Conservation (phyloP, 2,329 filamentous ascomycete species). For the Furcasterigmium sp. region DNA sequence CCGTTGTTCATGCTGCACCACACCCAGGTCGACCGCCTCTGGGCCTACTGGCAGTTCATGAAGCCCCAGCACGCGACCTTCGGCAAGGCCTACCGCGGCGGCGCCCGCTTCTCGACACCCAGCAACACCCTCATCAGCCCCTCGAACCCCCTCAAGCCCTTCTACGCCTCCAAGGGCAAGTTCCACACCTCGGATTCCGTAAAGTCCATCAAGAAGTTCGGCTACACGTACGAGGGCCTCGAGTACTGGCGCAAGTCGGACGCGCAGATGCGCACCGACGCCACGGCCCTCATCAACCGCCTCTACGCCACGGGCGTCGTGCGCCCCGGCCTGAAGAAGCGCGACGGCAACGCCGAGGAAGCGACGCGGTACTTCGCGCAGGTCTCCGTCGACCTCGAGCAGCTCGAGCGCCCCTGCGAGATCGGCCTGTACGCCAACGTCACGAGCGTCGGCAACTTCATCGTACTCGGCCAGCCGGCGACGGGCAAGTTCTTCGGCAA, state of each 20-base stretch:
- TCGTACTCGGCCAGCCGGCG: slow-evolving; percentile 10
- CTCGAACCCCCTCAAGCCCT: slow-evolving; percentile 42
- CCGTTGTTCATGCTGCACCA: slow-evolving; percentile 33
- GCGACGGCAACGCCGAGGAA: not conserved
- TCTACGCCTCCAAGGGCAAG: slow-evolving; percentile 31
- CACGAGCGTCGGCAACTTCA: slow-evolving; percentile 2
- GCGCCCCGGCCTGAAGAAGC: not conserved
- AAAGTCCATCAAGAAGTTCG: slow-evolving; percentile 21
- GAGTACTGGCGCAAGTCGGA: slow-evolving; percentile 22
- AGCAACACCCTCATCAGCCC: slow-evolving; percentile 32
- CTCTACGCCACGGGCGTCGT: slow-evolving; percentile 17
- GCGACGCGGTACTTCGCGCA: slow-evolving; percentile 27
- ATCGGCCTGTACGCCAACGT: slow-evolving; percentile 10
- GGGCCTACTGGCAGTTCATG: slow-evolving; percentile 48
- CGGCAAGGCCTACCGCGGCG: slow-evolving; percentile 18
- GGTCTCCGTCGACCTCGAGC: slow-evolving; percentile 25
- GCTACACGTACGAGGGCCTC: slow-evolving; percentile 28
- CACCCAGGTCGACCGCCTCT: slow-evolving; percentile 58
- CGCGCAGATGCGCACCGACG: slow-evolving; percentile 22
- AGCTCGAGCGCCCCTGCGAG: slow-evolving; percentile 5
- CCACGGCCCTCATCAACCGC: slow-evolving; percentile 25
- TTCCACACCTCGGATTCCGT: slow-evolving; percentile 37
- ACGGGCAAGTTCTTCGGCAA: slow-evolving; percentile 1
- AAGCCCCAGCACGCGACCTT: slow-evolving; percentile 28
- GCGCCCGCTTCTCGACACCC: slow-evolving; percentile 32